A percentile compares a stretch with the other conserved stretches of the same genome.
Conservation (phyloP, 2,329 filamentous ascomycete genomes). For the Ophiostoma triangulosporum region DNA sequence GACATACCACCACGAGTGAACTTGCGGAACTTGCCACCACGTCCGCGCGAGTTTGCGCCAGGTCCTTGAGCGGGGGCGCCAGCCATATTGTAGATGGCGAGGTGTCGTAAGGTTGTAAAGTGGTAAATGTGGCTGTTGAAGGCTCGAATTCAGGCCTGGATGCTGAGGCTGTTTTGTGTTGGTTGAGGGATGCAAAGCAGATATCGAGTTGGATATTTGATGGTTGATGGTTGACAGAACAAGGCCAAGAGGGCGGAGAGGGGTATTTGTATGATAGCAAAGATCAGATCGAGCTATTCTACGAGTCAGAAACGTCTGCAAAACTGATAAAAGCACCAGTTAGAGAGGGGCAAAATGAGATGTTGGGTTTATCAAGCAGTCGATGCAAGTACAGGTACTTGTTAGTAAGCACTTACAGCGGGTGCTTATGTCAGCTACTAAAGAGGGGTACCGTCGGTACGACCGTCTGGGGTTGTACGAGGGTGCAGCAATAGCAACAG, state of each 20-base stretch:
- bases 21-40: slow-evolving; percentile 90
- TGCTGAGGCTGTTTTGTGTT: neutral
- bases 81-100: slow-evolving; percentile 15
- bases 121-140: neutral
- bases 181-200: no score
- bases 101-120: neutral
- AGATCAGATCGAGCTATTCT: neutral
- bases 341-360: neutral
- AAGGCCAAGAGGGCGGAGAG: neutral
- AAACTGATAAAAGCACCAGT: neutral
- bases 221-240: neutral
- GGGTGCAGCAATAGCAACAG: no score
- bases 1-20: slow-evolving; percentile 72
- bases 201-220: no score
- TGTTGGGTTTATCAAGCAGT: neutral
- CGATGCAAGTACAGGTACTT: neutral
- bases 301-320: neutral
- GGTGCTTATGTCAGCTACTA: no score
- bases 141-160: no score
- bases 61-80: slow-evolving; percentile 26
- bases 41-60: slow-evolving; percentile 50
- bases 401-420: no score
- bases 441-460: no score
- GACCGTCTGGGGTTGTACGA: no score
- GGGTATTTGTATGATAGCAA: neutral